Base-by-base conservation (phyloP, 2,329 filamentous ascomycete genomes). In the Talaromyces albobiverticillius region DNA sequence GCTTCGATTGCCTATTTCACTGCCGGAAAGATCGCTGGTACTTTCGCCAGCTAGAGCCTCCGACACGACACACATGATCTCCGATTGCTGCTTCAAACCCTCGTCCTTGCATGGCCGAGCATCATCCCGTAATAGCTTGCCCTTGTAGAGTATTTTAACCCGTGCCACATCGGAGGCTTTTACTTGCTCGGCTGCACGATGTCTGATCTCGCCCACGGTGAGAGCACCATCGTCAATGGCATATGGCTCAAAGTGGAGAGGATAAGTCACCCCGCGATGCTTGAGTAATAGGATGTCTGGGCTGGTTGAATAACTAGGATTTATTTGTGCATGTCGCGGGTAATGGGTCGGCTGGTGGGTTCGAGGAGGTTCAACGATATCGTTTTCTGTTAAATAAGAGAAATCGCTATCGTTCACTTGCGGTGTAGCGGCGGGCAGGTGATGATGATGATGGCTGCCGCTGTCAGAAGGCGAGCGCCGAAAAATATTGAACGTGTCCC, bases 141-240 rank as follows among this genome's bases (percentile, higher is more conserved):
- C 75, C 62, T 78, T 79, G 63, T 79, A 79, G 4, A 79, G 64
- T 32, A 79, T 57, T 52, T 71, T 71, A 54, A 79, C 65, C 22
- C 69, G 67, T 36, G 69, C 62, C 13, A 69, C 65, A 48, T 75
- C 63, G 3, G 60, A 54, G 7, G 70, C 68, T 13, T 66, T 66
- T 14, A 71, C 68, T 54, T 65, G 64, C 32, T 66, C 61, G 1
- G 73, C 76, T 11, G 75, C 74, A 5, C 65, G 62, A 36, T 68
- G 62, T 41, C 76, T 65, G 38, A 79, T 58, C 16, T 74, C 66
- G 25, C 71, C 69, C 29, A 79, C 68, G 23, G 66, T 74, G 43
- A 77, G 61, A 14, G 61, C 61, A 8, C 73, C 74, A 57, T 79
- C 76, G 51, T 71, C 72, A 62, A 79, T 78, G 8, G 75, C 70